Evolutionary conservation across 768 basidiomycete genomes (phyloP).

Genomic region (Amanita rubescens): DNA sequence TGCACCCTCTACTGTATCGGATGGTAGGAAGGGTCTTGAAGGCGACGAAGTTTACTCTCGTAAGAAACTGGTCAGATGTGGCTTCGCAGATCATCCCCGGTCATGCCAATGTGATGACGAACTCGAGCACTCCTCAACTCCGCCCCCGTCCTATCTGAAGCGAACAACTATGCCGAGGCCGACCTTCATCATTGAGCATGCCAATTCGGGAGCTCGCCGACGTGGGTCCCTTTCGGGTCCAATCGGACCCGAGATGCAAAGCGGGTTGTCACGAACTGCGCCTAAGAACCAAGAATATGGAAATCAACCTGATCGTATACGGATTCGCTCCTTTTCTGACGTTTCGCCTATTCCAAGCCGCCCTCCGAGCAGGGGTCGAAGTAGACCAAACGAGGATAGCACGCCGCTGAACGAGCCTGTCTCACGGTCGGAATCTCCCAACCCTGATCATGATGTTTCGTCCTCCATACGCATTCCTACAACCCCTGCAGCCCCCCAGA

Average conservation of each 20-base stretch:
- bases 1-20: slow-evolving; percentile 26
- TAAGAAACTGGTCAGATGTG: slow-evolving; percentile 15
- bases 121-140: not conserved
- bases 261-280: slow-evolving; percentile 4
- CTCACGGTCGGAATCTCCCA: slow-evolving; percentile 3
- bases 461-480: not conserved
- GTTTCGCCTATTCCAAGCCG: not conserved
- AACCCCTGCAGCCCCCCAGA: not conserved
- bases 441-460: not conserved
- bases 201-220: not conserved
- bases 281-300: slow-evolving; percentile 1
- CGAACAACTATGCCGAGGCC: slow-evolving; percentile 3
- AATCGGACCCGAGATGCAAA: not conserved
- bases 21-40: slow-evolving; percentile 24
- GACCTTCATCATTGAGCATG: slow-evolving; percentile 5
- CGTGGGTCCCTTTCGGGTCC: not conserved
- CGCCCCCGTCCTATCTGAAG: slow-evolving; percentile 13
- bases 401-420: not conserved
- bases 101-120: slow-evolving; percentile 13
- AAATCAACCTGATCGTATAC: not conserved
- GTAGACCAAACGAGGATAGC: not conserved
- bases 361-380: not conserved
- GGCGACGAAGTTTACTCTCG: slow-evolving; percentile 8
- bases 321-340: not conserved
- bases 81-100: slow-evolving; percentile 15